These are phyloP conservation scores for Venturia carpophila DNA, from an alignment of 2,329 filamentous ascomycete species.

Conservation along the genomic window DNA sequence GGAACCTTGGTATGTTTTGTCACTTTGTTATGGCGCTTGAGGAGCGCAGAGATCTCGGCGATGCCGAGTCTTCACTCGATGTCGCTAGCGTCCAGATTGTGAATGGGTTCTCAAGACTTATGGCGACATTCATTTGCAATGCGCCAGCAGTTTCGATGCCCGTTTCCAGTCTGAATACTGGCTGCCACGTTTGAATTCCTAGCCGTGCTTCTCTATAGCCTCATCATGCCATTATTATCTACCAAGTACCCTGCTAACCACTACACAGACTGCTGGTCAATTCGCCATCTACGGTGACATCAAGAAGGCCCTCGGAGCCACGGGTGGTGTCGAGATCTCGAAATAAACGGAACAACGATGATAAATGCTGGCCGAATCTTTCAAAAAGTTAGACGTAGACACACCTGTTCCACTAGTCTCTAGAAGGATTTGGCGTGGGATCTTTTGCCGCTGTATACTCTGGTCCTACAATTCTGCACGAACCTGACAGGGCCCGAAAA, in stretches of 20 bases:
- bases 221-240: background rate
- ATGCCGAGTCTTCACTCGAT: slow-evolving; percentile 12
- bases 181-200: background rate
- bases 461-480: background rate
- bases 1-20: slow-evolving; percentile 18
- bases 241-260: background rate
- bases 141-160: background rate
- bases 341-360: slow-evolving; percentile 25
- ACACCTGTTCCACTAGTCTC: background rate
- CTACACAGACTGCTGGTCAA: slow-evolving; percentile 58
- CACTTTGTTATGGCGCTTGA: background rate
- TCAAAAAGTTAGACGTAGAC: slow-evolving; percentile 10
- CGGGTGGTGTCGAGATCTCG: slow-evolving; percentile 66
- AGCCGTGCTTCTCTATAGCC: background rate
- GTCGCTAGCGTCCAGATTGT: background rate
- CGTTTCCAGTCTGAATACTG: background rate
- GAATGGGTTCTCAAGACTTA: background rate
- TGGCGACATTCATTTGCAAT: slow-evolving; percentile 21
- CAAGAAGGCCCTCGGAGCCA: slow-evolving; percentile 54
- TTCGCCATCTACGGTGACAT: slow-evolving; percentile 83
- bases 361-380: background rate
- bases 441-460: background rate
- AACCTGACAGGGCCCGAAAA: background rate
- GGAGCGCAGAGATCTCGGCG: background rate
- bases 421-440: slow-evolving; percentile 9